Evolutionary conservation across 1,139 yeast genomes (phyloP), one percentile per base, ranked within the genome.

Genomic region (Yamadazyma atmosphaerica): DNA sequence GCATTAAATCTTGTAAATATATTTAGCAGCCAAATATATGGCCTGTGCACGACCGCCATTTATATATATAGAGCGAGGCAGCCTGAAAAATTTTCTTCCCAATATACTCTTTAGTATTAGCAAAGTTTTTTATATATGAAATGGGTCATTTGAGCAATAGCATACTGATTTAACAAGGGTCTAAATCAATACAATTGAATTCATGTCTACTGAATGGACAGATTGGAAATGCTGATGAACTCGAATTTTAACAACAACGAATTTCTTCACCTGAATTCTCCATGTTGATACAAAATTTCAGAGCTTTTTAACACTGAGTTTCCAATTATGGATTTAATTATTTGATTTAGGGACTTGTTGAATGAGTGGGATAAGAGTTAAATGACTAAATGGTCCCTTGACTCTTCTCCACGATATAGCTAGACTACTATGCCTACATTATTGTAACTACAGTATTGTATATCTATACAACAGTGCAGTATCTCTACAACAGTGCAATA

Each of bases 231-330:
- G 72, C 66, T 68, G 74, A 68, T 66, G 58, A 55, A 61, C 56
- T 55, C 56, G 56, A 55, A 53, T 61, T 36, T 37, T 37, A 25
- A 58, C 58, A 54, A 65, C 72, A 62, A 68, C 72, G 83, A 78
- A 78, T 78, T 78, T 78, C 83, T 78, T 78, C 83, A 76, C 68
- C 83, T 76, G 83, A 78, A 73, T 47, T 6, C 50, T 53, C 65
- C 72, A 65, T 76, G 81, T 73, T 70, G 80, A 75, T 53, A 36
- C 60, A 58, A 72, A 65, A 65, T 72, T 66, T 68, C 81, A 77
- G 83, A 78, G 83, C 83, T 78, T 78, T 78, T 78, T 78, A 78
- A 78, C 82, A 72, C 83, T 78, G 83, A 77, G 50, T 49, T 48
- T 28, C 31, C 31, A 28, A 24, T n/a, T n/a, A 14, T 16, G 31